Percentiles rank a stretch among this genome's conserved stretches.
Conservation (phyloP, 2,329 filamentous ascomycete genomes). For the Fusarium veterinarium region DNA sequence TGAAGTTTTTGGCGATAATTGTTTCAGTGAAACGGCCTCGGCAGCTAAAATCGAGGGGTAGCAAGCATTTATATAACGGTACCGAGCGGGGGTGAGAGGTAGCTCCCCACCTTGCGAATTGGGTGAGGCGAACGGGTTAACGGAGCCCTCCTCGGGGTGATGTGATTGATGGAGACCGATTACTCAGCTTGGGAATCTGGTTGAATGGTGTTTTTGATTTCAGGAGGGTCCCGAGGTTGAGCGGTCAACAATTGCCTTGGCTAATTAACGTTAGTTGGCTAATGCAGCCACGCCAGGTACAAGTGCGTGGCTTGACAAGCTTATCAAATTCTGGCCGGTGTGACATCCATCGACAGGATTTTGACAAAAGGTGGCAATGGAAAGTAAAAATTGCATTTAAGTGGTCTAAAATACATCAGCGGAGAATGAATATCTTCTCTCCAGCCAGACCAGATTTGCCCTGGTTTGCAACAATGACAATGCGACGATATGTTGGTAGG, state of each 20-base stretch:
- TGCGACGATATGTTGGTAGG: neutral
- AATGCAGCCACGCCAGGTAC: neutral
- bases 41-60: conserved; percentile 24
- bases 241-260: neutral
- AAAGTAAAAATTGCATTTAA: accelerated
- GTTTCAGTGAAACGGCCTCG: neutral
- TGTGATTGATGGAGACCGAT: conserved; percentile 14
- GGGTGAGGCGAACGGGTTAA: conserved; percentile 14
- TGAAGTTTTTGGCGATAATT: neutral
- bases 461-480: neutral
- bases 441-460: neutral
- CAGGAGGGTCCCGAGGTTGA: neutral
- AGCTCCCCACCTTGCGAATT: conserved; percentile 20
- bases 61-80: neutral
- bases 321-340: neutral
- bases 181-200: neutral
- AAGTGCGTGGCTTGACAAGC: neutral
- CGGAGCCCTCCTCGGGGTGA: conserved; percentile 4
- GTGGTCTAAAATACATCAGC: no score
- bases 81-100: conserved; percentile 1
- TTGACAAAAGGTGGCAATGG: neutral
- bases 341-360: neutral
- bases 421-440: neutral
- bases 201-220: neutral
- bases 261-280: neutral